Percentiles rank a stretch among this genome's conserved stretches.
These are phyloP conservation scores for Aspergillus avenaceus DNA, from an alignment of 495 filamentous ascomycete genomes.

Conservation along the genomic window DNA sequence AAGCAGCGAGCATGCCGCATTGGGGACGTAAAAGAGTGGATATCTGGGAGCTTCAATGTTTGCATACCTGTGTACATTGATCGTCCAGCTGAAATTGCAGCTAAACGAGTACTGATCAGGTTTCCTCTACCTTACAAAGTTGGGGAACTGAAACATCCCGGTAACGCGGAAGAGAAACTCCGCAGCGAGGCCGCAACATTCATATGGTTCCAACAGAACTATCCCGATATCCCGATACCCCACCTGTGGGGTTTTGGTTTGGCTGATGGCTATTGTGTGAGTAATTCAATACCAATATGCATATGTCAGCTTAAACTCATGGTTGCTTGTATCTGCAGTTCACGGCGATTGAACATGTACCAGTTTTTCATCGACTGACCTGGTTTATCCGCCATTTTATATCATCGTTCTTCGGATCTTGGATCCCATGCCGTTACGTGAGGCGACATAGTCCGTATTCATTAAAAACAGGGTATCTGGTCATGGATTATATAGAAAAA, in stretches of 20 bases:
- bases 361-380: neutral
- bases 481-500: neutral
- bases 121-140: slow-evolving; percentile 19
- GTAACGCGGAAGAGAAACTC: slow-evolving; percentile 37
- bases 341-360: neutral
- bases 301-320: too few relatives aligned
- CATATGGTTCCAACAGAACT: slow-evolving; percentile 31
- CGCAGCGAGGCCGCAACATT: slow-evolving; percentile 36
- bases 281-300: slow-evolving; percentile 2
- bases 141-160: neutral
- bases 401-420: neutral
- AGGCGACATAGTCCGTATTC: neutral
- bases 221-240: slow-evolving; percentile 26
- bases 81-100: slow-evolving; percentile 2
- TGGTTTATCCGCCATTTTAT: neutral
- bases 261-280: slow-evolving; percentile 13
- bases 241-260: slow-evolving; percentile 34
- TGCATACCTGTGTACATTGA: slow-evolving; percentile 25
- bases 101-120: slow-evolving; percentile 23
- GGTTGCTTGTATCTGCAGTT: too few relatives aligned
- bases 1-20: slow-evolving; percentile 9
- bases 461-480: neutral
- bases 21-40: slow-evolving; percentile 22
- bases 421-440: neutral
- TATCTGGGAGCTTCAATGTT: slow-evolving; percentile 32